Base-by-base conservation (phyloP, 371 early-diverging fungal genomes). In the Agmasoma carcini region DNA sequence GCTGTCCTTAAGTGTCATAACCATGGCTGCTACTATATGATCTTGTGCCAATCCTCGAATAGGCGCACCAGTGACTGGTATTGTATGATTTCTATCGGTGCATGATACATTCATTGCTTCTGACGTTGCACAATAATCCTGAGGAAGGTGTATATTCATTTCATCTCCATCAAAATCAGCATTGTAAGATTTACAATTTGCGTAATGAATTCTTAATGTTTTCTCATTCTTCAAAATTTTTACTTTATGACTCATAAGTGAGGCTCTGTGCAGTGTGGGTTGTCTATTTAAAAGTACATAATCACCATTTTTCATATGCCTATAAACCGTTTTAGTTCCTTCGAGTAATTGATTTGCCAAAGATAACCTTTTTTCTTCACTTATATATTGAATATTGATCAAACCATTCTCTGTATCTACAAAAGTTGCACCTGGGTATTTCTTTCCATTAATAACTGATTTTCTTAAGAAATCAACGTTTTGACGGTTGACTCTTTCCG, bases 151-250 rank as follows among this genome's bases (percentile, higher is more conserved):
- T 63, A 92, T 82, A 76, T 99, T 99, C 95, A 99, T 99, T 77
- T 99, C 99, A 77, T 96, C 99, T 70, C 99, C 99, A 76, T 96
- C 99, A 77, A 99, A 96, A 81, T 99, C 99, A 56, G 96, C 96
- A 74, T 92, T 92, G 69, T 88, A 89, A 5, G 88, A 83, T 71
- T 90, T 90, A 77, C 88, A 87, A 72, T 81, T 81, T 46, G 91
- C 90, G 73, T 96, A 99, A 78, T 99, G 97, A 89, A 99, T 88
- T 44, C 99, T 84, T 74, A 99, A 85, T 2, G 97, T 96, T 65
- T 87, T 92, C 71, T 93, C 93, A 22, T 87, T 88, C 11, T 89
- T 88, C 15, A 99, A 79, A 17, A 99, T 82, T 57, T 85, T 83
- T 7, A 90, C 95, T 33, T 83, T 85, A 79, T 95, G 95, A 1